A percentile compares a stretch with the other conserved stretches of the same genome.
phyloP scores from a whole-genome alignment of 805 yeast genomes.

The Candida odintsovae region DNA sequence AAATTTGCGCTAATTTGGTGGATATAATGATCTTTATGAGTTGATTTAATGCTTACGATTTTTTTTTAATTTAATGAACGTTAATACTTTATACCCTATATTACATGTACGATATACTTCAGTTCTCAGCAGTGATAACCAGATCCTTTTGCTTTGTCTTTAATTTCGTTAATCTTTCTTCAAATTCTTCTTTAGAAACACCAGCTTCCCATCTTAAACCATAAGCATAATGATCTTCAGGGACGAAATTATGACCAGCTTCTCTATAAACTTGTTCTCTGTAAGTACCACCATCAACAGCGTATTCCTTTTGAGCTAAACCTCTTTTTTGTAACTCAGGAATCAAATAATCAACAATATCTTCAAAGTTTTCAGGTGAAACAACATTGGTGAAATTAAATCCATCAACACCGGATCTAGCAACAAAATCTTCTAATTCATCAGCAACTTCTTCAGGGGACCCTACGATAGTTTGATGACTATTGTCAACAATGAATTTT shows the following conservation, averaged over 20 bases:
- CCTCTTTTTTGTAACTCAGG: constrained; percentile 32
- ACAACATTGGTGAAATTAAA: constrained; percentile 34
- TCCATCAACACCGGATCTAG: constrained; percentile 34
- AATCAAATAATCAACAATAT: constrained; percentile 28
- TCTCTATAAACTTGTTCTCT: constrained; percentile 9
- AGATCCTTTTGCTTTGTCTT: constrained; percentile 1
- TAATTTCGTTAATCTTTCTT: constrained; percentile 2
- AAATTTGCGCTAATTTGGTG: no score
- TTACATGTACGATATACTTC: no score
- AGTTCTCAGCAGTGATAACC: constrained; percentile 5
- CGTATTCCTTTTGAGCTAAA: constrained; percentile 25
- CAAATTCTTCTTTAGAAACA: constrained; percentile 7
- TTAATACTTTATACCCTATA: no score
- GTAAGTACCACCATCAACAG: constrained; percentile 8
- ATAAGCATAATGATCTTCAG: constrained; percentile 8
- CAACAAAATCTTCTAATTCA: constrained; percentile 33
- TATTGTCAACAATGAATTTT: constrained; percentile 2
- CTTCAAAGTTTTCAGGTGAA: constrained; percentile 33
- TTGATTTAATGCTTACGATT: no score
- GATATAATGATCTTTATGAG: no score
- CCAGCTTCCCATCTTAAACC: constrained; percentile 9
- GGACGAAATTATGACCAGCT: constrained; percentile 8
- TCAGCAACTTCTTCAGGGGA: constrained; percentile 29
- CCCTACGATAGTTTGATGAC: constrained; percentile 2
- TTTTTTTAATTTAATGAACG: not conserved